Evolutionary conservation across 768 basidiomycete species (phyloP), one percentile per base, ranked within the genome.

Genomic region (Leccinum arenicola): DNA sequence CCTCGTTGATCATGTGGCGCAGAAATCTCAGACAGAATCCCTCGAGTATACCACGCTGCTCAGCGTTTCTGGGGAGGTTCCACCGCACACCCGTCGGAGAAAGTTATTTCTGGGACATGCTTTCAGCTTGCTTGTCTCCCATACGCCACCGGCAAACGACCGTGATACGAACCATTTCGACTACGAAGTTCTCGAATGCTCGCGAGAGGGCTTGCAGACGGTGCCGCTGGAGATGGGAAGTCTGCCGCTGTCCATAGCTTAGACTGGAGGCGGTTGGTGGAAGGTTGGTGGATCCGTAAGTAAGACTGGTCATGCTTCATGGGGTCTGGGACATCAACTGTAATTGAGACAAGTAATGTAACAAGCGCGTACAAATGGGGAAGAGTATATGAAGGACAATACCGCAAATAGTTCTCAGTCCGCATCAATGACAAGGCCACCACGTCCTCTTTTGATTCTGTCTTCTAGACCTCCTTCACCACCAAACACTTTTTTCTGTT

Each of bases 401-500:
- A 56, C 57, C 50, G 49, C 29, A 54, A 35, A 52, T 50, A 19
- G 15, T 49, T 55, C 38, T 72, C 60, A 73, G 45, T 73, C 73
- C 12, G 61, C 80, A 61, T 87, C 86, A 55, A 82, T 80, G 35
- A 91, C 86, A 73, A 93, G 73, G 6, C 85, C 87, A 27, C 85
- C 85, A 36, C 86, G 78, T 45, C 89, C 88, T 65, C 93, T 79
- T 67, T 76, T 80, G 50, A 94, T 86, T 58, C 91, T 78, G 40
- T 94, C 91, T 70, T 91, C 92, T 29, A 94, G 74, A 15, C 87
- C 89, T 43, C 90, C 89, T 8, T 76, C 72, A 25, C 89, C 91
- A 50, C 91, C 87, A 73, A 92, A 92, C 9, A 93, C 89, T 64
- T 82, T 86, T 79, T 90, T 93, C 78, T 88, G 85, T 70, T 95